Conservation (phyloP, 371 early-diverging fungal genomes). For the Lichtheimia hyalospora region DNA sequence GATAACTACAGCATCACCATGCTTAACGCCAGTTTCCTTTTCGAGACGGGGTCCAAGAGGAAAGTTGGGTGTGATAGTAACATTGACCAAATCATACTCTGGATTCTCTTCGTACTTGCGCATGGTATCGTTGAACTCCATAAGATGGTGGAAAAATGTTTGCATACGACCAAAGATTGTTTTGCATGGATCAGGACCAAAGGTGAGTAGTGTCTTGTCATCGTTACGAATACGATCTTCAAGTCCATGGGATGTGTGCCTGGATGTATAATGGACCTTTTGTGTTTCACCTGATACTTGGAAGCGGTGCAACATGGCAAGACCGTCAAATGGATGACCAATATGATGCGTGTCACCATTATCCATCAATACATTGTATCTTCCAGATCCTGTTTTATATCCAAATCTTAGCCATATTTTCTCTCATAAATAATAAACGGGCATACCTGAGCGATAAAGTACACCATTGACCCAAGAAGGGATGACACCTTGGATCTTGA, state of each 20-base stretch:
- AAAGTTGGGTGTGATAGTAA: slow-evolving; percentile 66
- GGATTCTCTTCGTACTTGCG: slow-evolving; percentile 36
- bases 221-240: slow-evolving; percentile 32
- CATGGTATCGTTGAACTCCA: slow-evolving; percentile 29
- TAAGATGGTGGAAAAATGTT: slow-evolving; percentile 42
- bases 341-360: slow-evolving; percentile 56
- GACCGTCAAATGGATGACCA: slow-evolving; percentile 65
- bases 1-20: slow-evolving; percentile 41
- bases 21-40: slow-evolving; percentile 31
- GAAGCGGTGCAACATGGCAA: slow-evolving; percentile 57
- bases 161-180: slow-evolving; percentile 56
- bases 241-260: slow-evolving; percentile 48
- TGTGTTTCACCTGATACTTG: slow-evolving; percentile 32
- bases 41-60: slow-evolving; percentile 43
- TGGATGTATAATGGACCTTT: slow-evolving; percentile 35
- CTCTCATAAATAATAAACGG: not conserved
- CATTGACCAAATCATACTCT: slow-evolving; percentile 59
- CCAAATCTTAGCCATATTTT: not conserved
- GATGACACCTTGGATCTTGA: slow-evolving; percentile 49
- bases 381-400: slow-evolving; percentile 36
- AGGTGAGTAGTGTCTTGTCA: slow-evolving; percentile 46
- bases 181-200: slow-evolving; percentile 63
- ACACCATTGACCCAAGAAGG: slow-evolving; percentile 63
- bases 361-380: slow-evolving; percentile 38
- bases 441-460: slow-evolving; percentile 55